Conservation (phyloP, 345 rosid species). For the Citrus maxima region DNA sequence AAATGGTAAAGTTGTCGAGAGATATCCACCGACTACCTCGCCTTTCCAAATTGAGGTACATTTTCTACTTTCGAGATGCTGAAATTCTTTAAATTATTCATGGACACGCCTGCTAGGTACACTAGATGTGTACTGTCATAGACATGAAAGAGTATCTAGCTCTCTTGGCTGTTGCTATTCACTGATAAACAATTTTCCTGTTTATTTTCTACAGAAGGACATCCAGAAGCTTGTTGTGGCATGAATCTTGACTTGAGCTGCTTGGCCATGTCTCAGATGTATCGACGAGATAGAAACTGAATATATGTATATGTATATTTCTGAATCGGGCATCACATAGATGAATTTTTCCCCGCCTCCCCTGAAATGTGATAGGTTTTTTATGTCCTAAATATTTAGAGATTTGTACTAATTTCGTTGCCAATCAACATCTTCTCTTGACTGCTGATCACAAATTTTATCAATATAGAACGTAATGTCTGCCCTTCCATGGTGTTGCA, state of each 20-base stretch:
- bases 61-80: neutral
- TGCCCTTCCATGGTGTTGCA: neutral
- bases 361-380: neutral
- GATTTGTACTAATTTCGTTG: neutral
- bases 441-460: neutral
- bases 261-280: neutral
- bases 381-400: neutral
- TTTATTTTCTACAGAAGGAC: conserved; percentile 53
- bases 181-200: neutral
- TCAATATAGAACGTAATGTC: neutral
- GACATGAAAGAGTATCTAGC: neutral
- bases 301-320: conserved; percentile 18
- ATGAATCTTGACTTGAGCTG: conserved; percentile 16
- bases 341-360: neutral
- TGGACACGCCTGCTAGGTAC: neutral
- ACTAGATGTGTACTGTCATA: neutral
- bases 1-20: conserved; percentile 81
- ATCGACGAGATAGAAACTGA: neutral
- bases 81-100: neutral
- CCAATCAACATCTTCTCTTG: neutral
- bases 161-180: neutral
- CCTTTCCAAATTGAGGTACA: conserved; percentile 93
- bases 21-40: conserved; percentile 92
- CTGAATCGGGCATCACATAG: conserved; percentile 5
- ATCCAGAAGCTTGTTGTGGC: conserved; percentile 59